Base-by-base conservation (phyloP, 1,284 basidiomycete genomes). In the Heterobasidion occidentale region DNA sequence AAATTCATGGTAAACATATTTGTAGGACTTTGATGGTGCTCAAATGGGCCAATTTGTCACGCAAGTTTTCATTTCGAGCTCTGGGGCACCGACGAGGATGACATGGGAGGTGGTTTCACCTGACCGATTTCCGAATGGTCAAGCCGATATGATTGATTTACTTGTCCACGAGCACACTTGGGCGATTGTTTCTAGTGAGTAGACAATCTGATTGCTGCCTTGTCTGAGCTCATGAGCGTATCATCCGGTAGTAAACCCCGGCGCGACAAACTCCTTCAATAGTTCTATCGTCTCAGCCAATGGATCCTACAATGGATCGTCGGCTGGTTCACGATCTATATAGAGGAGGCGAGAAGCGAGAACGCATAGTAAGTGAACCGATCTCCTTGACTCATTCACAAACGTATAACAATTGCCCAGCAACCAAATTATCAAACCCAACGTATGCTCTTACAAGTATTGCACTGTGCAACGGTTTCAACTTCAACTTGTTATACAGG, bases 261-360 rank as follows among this genome's bases (percentile, higher is more conserved):
- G 59, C 12, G 66, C 64, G 14, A 62, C 66, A 6, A 52, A 55
- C 20, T 46, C 51, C 34, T 58, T 69, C 38, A 60, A 53, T 33
- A 50, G 56, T 3, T 63, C 64, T 0, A 60, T 63, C 14, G 53
- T 60, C 7, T 56, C 60, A 17, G 60, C 58, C 1, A 58, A 67
- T 47, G 36, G 48, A n/a, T 54, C 58, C 6, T 69, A 68, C 56
- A 57, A 64, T 47, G 59, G 61, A 14, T 58, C 60, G 3, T 19
- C 27, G 2, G 60, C 62, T 1, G 54, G n/a, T n/a, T 68, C 9
- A 68, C 60, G 0, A 56, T 61, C 14, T 68, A 63, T 38, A 59
- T 46, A 35, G 57, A 57, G n/a, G 63, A 68, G 36, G 68, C 67
- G 17, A 59, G 68, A 15, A 69, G 61, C 52, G 65, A 67, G 55